A percentile compares a stretch with the other conserved stretches of the same genome.
Evolutionary conservation across 352 stramenopile species (phyloP).

Genomic region (Plasmopara muralis): DNA sequence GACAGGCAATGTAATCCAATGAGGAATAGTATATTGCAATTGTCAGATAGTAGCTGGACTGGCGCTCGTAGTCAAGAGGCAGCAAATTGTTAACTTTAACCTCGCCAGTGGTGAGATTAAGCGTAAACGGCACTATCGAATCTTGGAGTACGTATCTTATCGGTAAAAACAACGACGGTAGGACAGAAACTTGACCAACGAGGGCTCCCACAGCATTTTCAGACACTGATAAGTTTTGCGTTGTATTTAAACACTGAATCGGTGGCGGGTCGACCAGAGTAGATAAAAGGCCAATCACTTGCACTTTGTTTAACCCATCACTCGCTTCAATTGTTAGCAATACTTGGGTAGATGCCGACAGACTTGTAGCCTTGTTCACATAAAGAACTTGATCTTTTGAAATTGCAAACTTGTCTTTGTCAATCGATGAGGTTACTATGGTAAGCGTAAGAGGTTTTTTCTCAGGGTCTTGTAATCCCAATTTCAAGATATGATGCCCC

Average conservation of each 20-base stretch:
- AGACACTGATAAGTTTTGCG: conserved; percentile 7
- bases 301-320: conserved; percentile 19
- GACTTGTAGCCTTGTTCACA: conserved; percentile 7
- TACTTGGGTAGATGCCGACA: conserved; percentile 1
- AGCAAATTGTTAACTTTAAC: conserved; percentile 22
- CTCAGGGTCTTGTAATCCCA: conserved; percentile 18
- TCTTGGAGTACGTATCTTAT: conserved; percentile 8
- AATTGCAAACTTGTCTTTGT: conserved; percentile 8
- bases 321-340: conserved; percentile 14
- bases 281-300: conserved; percentile 10
- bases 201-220: conserved; percentile 15
- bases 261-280: conserved; percentile 27
- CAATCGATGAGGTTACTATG: conserved; percentile 5
- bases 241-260: conserved; percentile 26
- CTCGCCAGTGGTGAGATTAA: conserved; percentile 32
- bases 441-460: conserved; percentile 6
- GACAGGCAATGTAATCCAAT: conserved; percentile 33
- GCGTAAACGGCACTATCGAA: conserved; percentile 22
- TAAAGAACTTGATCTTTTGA: conserved; percentile 13
- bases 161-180: conserved; percentile 7
- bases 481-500: conserved; percentile 14
- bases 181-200: conserved; percentile 7
- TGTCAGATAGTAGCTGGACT: conserved; percentile 23
- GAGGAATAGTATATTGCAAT: conserved; percentile 33
- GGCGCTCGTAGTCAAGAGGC: conserved; percentile 35